Conservation (phyloP, 2,329 filamentous ascomycete genomes). For the Periconia sp. region DNA sequence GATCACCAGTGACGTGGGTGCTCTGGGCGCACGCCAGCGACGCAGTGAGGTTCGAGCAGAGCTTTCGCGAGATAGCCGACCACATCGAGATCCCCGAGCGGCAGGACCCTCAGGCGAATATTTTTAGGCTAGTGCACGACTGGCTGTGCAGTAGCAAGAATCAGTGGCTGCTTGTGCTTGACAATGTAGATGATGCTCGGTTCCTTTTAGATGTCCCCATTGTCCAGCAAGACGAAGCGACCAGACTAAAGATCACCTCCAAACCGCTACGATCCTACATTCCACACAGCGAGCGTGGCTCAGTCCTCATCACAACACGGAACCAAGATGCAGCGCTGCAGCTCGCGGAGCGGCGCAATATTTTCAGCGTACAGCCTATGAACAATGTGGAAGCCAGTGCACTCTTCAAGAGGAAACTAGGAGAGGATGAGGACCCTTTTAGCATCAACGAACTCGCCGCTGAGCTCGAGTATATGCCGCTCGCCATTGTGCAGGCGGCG, state of each 20-base stretch:
- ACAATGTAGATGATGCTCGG: conserved; percentile 12
- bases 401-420: conserved; percentile 24
- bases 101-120: conserved; percentile 7
- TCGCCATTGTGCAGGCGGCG: conserved; percentile 38
- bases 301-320: conserved; percentile 13
- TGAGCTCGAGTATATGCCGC: conserved; percentile 33
- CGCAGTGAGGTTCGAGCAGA: conserved; percentile 13
- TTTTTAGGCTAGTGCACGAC: conserved; percentile 11
- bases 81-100: conserved; percentile 6
- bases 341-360: conserved; percentile 13
- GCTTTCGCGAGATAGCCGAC: conserved; percentile 13
- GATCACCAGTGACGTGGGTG: conserved; percentile 8
- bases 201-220: neutral
- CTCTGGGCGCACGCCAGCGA: conserved; percentile 16
- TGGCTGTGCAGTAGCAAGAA: conserved; percentile 10
- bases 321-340: conserved; percentile 6
- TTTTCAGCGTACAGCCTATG: conserved; percentile 23
- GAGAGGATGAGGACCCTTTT: conserved; percentile 1
- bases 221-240: neutral
- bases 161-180: conserved; percentile 12
- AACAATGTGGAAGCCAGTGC: conserved; percentile 12
- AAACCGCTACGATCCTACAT: conserved; percentile 2
- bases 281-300: conserved; percentile 6
- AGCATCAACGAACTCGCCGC: conserved; percentile 3
- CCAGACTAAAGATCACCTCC: neutral